These are phyloP conservation scores for Clonostachys rhizophaga DNA, from an alignment of 2,329 filamentous ascomycete species.

Conservation along the genomic window DNA sequence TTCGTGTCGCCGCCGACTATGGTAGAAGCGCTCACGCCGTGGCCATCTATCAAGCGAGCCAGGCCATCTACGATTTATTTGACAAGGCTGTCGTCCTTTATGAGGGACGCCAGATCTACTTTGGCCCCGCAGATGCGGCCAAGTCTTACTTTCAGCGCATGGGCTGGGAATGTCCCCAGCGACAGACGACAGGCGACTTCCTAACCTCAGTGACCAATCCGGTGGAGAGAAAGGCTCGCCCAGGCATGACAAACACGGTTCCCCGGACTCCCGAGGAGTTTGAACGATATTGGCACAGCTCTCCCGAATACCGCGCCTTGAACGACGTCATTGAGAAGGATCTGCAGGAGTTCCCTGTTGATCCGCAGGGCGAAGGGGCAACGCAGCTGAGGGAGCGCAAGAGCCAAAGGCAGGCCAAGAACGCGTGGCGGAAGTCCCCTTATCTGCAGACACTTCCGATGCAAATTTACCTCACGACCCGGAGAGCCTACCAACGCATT, in stretches of 20 bases:
- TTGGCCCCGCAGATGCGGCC: slow-evolving; percentile 52
- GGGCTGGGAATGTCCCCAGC: slow-evolving; percentile 60
- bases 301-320: slow-evolving; percentile 34
- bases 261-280: slow-evolving; percentile 70
- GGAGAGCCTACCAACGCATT: slow-evolving; percentile 45
- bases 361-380: slow-evolving; percentile 27
- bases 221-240: slow-evolving; percentile 45
- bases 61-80: slow-evolving; percentile 59
- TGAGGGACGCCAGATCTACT: slow-evolving; percentile 58
- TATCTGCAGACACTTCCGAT: slow-evolving; percentile 55
- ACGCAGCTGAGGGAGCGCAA: slow-evolving; percentile 41
- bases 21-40: slow-evolving; percentile 50
- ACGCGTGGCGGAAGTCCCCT: slow-evolving; percentile 47
- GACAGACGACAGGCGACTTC: slow-evolving; percentile 67
- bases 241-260: slow-evolving; percentile 56
- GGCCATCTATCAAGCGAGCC: slow-evolving; percentile 69
- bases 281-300: slow-evolving; percentile 40
- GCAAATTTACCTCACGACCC: slow-evolving; percentile 47
- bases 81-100: slow-evolving; percentile 55
- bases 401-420: slow-evolving; percentile 44
- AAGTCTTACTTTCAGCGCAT: slow-evolving; percentile 62
- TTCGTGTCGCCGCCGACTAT: slow-evolving; percentile 59
- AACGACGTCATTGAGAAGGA: slow-evolving; percentile 44
- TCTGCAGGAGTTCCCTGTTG: slow-evolving; percentile 28
- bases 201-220: slow-evolving; percentile 66